These are phyloP conservation scores for Acanthamoeba polyphaga DNA, from an alignment of 208 protist species.

Conservation along the genomic window DNA sequence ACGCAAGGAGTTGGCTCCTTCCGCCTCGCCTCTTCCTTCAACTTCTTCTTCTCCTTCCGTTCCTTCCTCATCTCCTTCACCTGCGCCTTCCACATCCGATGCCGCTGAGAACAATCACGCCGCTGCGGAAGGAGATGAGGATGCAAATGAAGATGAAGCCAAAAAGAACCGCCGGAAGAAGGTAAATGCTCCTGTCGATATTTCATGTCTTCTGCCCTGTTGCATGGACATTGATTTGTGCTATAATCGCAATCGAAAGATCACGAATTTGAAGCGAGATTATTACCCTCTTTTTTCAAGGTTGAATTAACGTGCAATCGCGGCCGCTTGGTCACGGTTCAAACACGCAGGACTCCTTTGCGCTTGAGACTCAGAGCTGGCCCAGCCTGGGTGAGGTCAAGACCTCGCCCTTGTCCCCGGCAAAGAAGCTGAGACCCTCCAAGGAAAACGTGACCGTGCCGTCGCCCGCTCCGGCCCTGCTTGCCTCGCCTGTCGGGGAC, in stretches of 20 bases:
- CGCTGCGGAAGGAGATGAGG: not conserved
- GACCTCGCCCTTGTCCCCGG: not conserved
- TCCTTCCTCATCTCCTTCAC: not conserved
- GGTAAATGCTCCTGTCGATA: not conserved
- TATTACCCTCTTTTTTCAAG: not conserved
- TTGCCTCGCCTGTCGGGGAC: not conserved
- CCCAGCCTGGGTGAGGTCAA: slow-evolving; percentile 45
- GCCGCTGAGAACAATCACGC: not conserved
- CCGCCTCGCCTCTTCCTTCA: not conserved
- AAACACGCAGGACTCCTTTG: not conserved
- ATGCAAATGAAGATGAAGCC: not conserved
- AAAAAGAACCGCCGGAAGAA: not conserved
- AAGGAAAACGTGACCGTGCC: not conserved
- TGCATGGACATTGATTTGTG: not conserved
- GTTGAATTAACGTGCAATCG: too few species aligned
- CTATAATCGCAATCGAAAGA: not conserved
- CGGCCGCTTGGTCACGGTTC: too few species aligned
- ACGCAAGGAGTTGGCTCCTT: slow-evolving; percentile 4
- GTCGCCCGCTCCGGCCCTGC: not conserved
- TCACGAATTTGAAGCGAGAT: not conserved
- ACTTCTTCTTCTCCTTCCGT: not conserved
- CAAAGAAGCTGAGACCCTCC: not conserved
- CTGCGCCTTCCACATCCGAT: not conserved
- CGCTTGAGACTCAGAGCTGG: slow-evolving; percentile 23
- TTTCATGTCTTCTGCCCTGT: not conserved